A percentile compares a stretch with the other conserved stretches of the same genome.
These are phyloP conservation scores for Camelina neglecta DNA, from an alignment of 345 rosid species.

Conservation along the genomic window DNA sequence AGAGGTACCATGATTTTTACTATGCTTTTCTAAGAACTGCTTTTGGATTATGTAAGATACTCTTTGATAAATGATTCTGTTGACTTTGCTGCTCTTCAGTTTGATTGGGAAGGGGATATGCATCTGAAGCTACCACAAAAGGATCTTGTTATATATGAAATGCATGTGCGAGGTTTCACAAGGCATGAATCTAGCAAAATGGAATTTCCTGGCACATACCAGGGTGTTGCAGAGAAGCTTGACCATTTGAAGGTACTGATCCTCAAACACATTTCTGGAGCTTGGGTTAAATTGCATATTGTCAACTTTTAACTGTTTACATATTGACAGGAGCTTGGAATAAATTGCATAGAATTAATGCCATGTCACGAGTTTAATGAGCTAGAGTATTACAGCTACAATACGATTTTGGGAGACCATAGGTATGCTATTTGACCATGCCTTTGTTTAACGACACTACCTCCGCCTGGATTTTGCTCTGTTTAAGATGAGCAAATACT, in stretches of 20 bases:
- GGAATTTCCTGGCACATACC: slow-evolving; percentile 84
- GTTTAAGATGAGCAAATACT: slow-evolving; percentile 15
- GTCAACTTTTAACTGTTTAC: slow-evolving; percentile 26
- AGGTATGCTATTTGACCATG: slow-evolving; percentile 56
- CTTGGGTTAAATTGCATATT: slow-evolving; percentile 90
- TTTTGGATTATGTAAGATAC: background rate
- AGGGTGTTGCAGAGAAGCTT: slow-evolving; percentile 85
- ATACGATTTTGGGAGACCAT: slow-evolving; percentile 74
- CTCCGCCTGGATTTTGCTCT: slow-evolving; percentile 11
- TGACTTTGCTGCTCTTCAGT: slow-evolving; percentile 52
- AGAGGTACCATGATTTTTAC: slow-evolving; percentile 53
- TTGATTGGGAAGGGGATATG: slow-evolving; percentile 99
- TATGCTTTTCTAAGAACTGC: background rate
- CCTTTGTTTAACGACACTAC: background rate
- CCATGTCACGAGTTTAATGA: slow-evolving; percentile 99
- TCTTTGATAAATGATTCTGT: background rate
- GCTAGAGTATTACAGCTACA: slow-evolving; percentile 89
- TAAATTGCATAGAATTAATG: slow-evolving; percentile 95
- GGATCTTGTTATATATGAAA: slow-evolving; percentile 88
- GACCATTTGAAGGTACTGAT: slow-evolving; percentile 83
- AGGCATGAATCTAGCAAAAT: slow-evolving; percentile 77
- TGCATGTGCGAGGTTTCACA: slow-evolving; percentile 95
- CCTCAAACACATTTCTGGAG: slow-evolving; percentile 39
- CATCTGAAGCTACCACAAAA: slow-evolving; percentile 70
- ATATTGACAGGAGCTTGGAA: slow-evolving; percentile 85